Evolutionary conservation across 1,139 yeast species (phyloP), one percentile per base, ranked within the genome.

Genomic region (Candida tropicalis): DNA sequence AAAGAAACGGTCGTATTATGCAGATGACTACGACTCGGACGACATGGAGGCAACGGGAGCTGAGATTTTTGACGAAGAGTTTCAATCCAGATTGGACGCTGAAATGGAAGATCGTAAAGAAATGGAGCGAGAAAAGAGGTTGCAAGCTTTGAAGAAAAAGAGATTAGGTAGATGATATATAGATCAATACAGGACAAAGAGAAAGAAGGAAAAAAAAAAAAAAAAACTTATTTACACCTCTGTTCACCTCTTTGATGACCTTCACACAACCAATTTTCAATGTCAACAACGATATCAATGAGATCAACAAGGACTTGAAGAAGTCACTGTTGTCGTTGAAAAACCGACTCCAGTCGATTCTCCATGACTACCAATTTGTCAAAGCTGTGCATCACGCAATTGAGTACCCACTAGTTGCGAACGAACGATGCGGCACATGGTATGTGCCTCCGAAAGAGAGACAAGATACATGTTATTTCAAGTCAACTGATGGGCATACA

Each of bases 31-130:
- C 41, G 71, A 66, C 34, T 75, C 76, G 27, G 88, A 84, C 47
- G 95, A 87, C 57, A 91, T 91, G 97, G 97, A 91, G 59, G 97
- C 97, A 6, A 85, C 95, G 1, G 97, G 97, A 16, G 83, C 83
- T 23, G 97, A 91, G 53, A 81, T 91, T 32, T 67, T 89, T 35
- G 87, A 79, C 42, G 98, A 91, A 58, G 98, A 91, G 62, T 76
- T 68, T 51, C 62, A 78, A 35, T 84, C 96, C 4, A 72, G 82
- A 40, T 70, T 66, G 11, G 60, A 56, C 22, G 96, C 90, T 0
- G 75, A 76, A 52, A 51, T 71, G 36, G 96, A 87, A 57, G 96
- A 87, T 54, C 70, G 71, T 43, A 65, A 69, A 41, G 95, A 87
- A 57, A 74, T 75, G 55, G 77, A 68, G 44, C 79, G 79, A 59